Evolutionary conservation across 768 basidiomycete species (phyloP).

Genomic region (Tulasnella sp.): DNA sequence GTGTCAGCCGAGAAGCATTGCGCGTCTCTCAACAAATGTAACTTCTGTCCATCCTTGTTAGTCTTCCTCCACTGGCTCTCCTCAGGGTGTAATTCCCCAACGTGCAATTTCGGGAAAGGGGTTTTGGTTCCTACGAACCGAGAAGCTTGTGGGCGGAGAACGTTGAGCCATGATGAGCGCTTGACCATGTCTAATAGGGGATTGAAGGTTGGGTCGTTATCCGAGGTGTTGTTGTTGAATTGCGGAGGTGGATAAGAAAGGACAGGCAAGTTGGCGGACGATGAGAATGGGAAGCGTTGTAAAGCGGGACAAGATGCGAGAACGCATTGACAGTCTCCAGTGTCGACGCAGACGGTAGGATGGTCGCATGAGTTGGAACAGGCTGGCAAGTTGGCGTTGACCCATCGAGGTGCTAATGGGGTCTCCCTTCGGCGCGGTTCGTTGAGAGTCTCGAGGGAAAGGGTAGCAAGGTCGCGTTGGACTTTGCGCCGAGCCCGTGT

Average conservation of each 20-base stretch:
- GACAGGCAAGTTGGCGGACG: slow-evolving; percentile 21
- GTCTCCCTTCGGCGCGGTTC: slow-evolving; percentile 7
- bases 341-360: slow-evolving; percentile 31
- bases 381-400: slow-evolving; percentile 27
- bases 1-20: slow-evolving; percentile 33
- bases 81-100: slow-evolving; percentile 27
- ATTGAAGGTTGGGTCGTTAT: background rate
- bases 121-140: slow-evolving; percentile 26
- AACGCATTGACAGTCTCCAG: slow-evolving; percentile 32
- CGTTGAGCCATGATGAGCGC: slow-evolving; percentile 27
- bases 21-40: slow-evolving; percentile 27
- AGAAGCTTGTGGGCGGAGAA: slow-evolving; percentile 29
- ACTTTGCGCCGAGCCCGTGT: slow-evolving; percentile 7
- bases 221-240: background rate
- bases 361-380: slow-evolving; percentile 33
- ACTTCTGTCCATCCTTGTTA: slow-evolving; percentile 7
- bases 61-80: slow-evolving; percentile 27
- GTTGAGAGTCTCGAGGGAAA: slow-evolving; percentile 8
- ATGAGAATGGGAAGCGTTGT: slow-evolving; percentile 26
- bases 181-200: slow-evolving; percentile 23
- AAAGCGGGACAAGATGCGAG: slow-evolving; percentile 28
- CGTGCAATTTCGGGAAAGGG: slow-evolving; percentile 29
- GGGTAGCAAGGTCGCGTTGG: slow-evolving; percentile 12
- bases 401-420: slow-evolving; percentile 25
- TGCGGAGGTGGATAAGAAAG: slow-evolving; percentile 10